phyloP scores from a whole-genome alignment of 208 protist species.

The Leishmania tropica region DNA sequence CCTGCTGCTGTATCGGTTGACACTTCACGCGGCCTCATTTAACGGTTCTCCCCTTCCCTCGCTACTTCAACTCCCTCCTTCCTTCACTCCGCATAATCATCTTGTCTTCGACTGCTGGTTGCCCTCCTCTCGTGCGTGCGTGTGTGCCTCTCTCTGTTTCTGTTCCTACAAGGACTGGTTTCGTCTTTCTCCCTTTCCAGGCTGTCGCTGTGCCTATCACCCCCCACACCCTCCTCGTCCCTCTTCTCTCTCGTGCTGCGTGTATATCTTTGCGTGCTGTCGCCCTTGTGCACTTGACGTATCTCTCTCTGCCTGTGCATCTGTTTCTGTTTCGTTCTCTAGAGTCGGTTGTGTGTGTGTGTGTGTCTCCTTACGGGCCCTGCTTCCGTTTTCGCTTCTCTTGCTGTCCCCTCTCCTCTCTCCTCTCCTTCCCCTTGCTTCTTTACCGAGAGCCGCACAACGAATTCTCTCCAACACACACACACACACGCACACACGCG shows the following conservation, averaged over 20 bases:
- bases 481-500: background rate
- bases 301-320: background rate
- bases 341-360: background rate
- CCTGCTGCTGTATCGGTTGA: conserved; percentile 15
- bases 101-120: background rate
- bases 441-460: background rate
- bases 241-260: background rate
- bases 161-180: background rate
- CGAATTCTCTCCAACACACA: background rate
- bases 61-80: background rate
- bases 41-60: background rate
- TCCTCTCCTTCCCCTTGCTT: background rate
- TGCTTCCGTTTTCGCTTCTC: background rate
- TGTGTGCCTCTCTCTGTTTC: background rate
- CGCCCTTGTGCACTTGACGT: background rate
- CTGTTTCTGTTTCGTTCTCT: background rate
- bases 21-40: background rate
- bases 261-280: background rate
- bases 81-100: conserved; percentile 4
- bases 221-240: background rate
- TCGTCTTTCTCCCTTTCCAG: background rate
- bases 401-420: background rate
- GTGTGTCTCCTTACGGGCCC: background rate
- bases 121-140: background rate
- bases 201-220: background rate